Conservation (phyloP, 495 filamentous ascomycete species). For the Daldinia childiae region DNA sequence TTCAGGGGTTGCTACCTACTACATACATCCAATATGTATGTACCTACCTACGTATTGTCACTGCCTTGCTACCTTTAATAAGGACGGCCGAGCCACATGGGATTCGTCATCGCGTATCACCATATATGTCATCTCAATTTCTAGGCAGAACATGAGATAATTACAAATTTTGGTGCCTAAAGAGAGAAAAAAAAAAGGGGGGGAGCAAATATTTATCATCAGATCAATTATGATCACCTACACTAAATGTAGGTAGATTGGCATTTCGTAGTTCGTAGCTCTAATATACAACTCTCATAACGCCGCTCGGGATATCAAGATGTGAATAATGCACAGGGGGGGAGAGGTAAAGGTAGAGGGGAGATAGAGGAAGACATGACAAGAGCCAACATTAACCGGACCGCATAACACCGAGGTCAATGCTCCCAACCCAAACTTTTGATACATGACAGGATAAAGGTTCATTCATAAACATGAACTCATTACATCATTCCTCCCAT, state of each 20-base stretch:
- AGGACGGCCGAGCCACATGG: conserved; percentile 34
- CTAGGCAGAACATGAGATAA: conserved; percentile 30
- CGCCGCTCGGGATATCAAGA: conserved; percentile 48
- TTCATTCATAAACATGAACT: conserved; percentile 36
- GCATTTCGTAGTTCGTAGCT: conserved; percentile 30
- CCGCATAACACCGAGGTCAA: conserved; percentile 50
- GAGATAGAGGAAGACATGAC: conserved; percentile 44
- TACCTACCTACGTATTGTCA: background rate
- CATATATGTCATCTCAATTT: conserved; percentile 18
- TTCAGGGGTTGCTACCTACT: background rate
- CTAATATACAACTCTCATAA: conserved; percentile 46
- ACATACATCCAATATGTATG: background rate
- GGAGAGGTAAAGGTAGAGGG: conserved; percentile 33
- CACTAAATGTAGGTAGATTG: conserved; percentile 16
- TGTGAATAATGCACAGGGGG: conserved; percentile 40
- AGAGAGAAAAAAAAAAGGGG: background rate
- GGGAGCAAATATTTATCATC: conserved; percentile 18
- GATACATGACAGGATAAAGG: conserved; percentile 44
- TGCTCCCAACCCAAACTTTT: conserved; percentile 47
- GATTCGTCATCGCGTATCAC: conserved; percentile 40
- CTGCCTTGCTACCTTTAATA: conserved; percentile 17
- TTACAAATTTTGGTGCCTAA: conserved; percentile 34
- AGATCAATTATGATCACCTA: conserved; percentile 38
- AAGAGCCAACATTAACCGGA: conserved; percentile 43
- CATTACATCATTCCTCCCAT: conserved; percentile 66